phyloP scores from a whole-genome alignment of 768 basidiomycete species.

The Psilocybe cyanescens region DNA sequence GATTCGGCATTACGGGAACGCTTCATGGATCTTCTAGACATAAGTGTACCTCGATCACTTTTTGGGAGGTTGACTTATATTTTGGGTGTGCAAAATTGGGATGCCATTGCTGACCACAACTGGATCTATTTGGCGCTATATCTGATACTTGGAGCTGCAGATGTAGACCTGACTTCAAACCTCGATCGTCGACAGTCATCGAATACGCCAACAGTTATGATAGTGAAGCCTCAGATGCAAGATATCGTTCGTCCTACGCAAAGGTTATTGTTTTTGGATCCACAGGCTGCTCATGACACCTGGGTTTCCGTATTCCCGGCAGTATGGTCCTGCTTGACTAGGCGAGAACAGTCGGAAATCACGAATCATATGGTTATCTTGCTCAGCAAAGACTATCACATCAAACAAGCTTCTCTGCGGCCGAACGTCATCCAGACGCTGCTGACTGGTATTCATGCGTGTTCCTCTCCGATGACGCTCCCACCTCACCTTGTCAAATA shows the following conservation, averaged over 20 bases:
- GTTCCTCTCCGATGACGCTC: slow-evolving; percentile 83
- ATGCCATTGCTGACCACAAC: slow-evolving; percentile 86
- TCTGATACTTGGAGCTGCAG: slow-evolving; percentile 73
- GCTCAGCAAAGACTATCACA: slow-evolving; percentile 92
- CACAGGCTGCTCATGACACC: slow-evolving; percentile 73
- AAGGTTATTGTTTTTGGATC: slow-evolving; percentile 81
- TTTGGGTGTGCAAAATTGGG: slow-evolving; percentile 94
- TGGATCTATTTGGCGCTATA: slow-evolving; percentile 95
- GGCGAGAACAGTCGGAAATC: slow-evolving; percentile 87
- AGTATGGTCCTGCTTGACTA: slow-evolving; percentile 82
- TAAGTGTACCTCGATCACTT: slow-evolving; percentile 84
- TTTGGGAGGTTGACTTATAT: slow-evolving; percentile 86
- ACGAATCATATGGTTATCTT: slow-evolving; percentile 89
- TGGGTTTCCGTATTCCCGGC: slow-evolving; percentile 91
- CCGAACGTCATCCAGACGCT: slow-evolving; percentile 94
- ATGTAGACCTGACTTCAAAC: slow-evolving; percentile 41
- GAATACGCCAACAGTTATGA: slow-evolving; percentile 30
- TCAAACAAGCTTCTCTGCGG: slow-evolving; percentile 83
- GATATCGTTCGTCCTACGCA: slow-evolving; percentile 77
- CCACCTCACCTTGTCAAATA: slow-evolving; percentile 97
- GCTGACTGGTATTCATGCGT: slow-evolving; percentile 83
- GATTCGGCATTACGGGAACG: slow-evolving; percentile 78
- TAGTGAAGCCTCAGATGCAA: slow-evolving; percentile 49
- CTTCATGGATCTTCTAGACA: slow-evolving; percentile 90
- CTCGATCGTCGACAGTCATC: slow-evolving; percentile 44